Evolutionary conservation across 192 early-diverging fungal species (phyloP).

Genomic region (Backusella sp.): DNA sequence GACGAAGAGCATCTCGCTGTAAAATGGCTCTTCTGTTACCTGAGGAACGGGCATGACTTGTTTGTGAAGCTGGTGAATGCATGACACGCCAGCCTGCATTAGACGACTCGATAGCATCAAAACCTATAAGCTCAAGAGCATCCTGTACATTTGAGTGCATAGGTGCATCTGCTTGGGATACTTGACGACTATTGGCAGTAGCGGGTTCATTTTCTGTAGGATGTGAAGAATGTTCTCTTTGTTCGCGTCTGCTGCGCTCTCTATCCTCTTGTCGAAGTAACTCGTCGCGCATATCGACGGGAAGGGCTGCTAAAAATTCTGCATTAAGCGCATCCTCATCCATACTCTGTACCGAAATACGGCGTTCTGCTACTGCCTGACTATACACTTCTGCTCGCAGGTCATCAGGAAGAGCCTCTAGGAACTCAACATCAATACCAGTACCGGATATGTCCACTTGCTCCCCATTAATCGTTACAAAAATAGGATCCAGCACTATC

Average conservation of each 20-base stretch:
- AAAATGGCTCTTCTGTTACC: conserved; percentile 35
- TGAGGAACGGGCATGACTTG: background rate
- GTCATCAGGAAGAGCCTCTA: conserved; percentile 93
- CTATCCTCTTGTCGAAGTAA: conserved; percentile 72
- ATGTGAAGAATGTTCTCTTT: conserved; percentile 39
- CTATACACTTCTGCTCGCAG: conserved; percentile 89
- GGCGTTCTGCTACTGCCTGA: conserved; percentile 59
- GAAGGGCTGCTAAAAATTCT: conserved; percentile 91
- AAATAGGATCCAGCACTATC: conserved; percentile 33
- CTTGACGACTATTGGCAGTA: background rate
- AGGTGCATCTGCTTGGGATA: background rate
- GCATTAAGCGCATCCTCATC: conserved; percentile 55
- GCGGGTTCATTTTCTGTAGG: conserved; percentile 1
- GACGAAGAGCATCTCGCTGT: conserved; percentile 67
- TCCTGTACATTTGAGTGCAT: background rate
- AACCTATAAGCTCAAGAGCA: background rate
- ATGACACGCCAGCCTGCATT: background rate
- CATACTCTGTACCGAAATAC: conserved; percentile 25
- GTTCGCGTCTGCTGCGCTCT: conserved; percentile 62
- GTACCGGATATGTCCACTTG: conserved; percentile 88
- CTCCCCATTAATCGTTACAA: conserved; percentile 77
- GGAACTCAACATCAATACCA: conserved; percentile 91
- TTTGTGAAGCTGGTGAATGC: background rate
- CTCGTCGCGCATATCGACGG: conserved; percentile 88
- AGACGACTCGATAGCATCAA: background rate